Base-by-base conservation (phyloP, 75 land plant species). In the Adiantum capillusveneris region DNA sequence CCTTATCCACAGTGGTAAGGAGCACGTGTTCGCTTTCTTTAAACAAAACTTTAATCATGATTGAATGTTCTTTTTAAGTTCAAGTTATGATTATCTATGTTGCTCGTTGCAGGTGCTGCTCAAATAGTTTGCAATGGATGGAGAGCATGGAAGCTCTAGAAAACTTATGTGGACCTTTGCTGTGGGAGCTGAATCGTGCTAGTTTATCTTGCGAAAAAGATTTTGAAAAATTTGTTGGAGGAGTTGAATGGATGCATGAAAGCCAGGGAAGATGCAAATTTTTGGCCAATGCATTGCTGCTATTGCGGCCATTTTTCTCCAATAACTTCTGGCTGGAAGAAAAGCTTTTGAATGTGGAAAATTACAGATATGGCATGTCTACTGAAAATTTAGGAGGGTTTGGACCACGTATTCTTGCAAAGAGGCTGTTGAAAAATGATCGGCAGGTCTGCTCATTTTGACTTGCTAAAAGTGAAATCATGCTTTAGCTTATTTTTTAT, bases 381-480 rank as follows among this genome's bases (percentile, higher is more conserved):
- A 61, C 63, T 30, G 27, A 11, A 18, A 44, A 31, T 37, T 45
- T 31, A 49, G 49, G 51, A 26, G 65, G 64, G 25, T 74, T 61
- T 60, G 81, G 87, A 30, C 81, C 90, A 31, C 84, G 82, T 22
- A 52, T 72, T 31, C 59, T 93, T 31, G 96, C 87, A 11, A 93
- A 86, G 64, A 49, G 51, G 24, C 83, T 93, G 5, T 45, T 93
- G 31, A 93, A 86, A 65, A 63, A 44, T 71, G 77, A 84, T 81
- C 84, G 90, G n/a, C 96, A 93, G 87, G 98, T 85, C 61, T 21
- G 31, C 49, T 58, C 25, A 3, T n/a, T n/a, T n/a, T n/a, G n/a
- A n/a, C n/a, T n/a, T n/a, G n/a, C n/a, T n/a, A n/a, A n/a, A n/a
- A n/a, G n/a, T n/a, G n/a, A n/a, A n/a, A n/a, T n/a, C n/a, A n/a